phyloP scores from a whole-genome alignment of 306 rosid species.

The Begonia masoniana region DNA sequence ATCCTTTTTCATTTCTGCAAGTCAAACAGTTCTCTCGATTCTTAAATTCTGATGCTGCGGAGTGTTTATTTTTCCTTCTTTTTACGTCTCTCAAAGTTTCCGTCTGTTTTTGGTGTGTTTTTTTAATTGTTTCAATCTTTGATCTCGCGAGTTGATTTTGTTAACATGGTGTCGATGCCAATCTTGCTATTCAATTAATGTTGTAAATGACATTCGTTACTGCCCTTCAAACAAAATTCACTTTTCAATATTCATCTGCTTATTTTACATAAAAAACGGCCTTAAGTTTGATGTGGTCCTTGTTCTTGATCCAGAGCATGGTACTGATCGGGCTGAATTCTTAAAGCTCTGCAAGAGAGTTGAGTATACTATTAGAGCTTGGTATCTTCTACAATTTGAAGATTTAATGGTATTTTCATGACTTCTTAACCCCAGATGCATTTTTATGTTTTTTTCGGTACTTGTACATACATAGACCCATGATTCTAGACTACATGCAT shows the following conservation, averaged over 20 bases:
- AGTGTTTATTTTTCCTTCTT: neutral
- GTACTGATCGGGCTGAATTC: constrained; percentile 77
- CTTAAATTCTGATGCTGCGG: neutral
- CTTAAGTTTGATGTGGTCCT: constrained; percentile 1
- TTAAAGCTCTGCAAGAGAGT: constrained; percentile 81
- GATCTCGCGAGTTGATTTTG: neutral
- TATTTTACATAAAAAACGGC: neutral
- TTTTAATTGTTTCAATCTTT: too few relatives aligned
- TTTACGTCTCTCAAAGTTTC: neutral
- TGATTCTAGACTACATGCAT: neutral
- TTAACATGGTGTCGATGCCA: neutral
- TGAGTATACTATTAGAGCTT: constrained; percentile 91
- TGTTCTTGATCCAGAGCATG: constrained; percentile 37
- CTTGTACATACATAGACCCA: neutral
- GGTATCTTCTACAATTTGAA: constrained; percentile 94
- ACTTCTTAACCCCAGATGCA: constrained; percentile 6
- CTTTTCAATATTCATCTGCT: neutral
- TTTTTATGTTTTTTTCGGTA: too few relatives aligned
- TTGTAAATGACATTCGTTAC: neutral
- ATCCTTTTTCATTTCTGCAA: neutral
- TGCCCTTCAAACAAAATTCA: neutral
- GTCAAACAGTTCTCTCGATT: neutral
- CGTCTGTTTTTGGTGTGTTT: neutral
- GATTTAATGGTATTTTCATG: constrained; percentile 74
- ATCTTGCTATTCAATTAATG: neutral